These are phyloP conservation scores for Aspergillus cavernicola DNA, from an alignment of 495 filamentous ascomycete genomes.

Conservation along the genomic window DNA sequence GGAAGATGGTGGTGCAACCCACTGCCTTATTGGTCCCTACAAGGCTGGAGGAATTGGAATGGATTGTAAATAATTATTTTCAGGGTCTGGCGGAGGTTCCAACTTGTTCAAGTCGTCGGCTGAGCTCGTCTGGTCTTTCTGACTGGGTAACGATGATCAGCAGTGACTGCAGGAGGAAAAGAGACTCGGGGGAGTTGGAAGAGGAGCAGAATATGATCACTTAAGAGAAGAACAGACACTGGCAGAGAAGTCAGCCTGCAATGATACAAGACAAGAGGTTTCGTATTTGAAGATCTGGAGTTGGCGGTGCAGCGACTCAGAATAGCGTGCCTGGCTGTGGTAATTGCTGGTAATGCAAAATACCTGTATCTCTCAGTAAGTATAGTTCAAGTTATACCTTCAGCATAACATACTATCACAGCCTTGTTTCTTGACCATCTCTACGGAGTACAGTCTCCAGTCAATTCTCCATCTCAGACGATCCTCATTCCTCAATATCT, in stretches of 20 bases:
- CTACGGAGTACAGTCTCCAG: neutral
- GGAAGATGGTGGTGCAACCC: conserved; percentile 19
- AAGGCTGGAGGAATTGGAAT: conserved; percentile 15
- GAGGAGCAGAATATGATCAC: neutral
- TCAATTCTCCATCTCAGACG: neutral
- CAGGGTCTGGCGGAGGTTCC: conserved; percentile 10
- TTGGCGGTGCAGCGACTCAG: conserved; percentile 10
- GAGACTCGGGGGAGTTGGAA: neutral
- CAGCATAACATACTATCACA: no score
- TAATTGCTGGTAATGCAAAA: neutral
- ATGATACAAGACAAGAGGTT: conserved; percentile 16
- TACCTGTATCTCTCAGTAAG: no score
- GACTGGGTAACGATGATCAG: conserved; percentile 5
- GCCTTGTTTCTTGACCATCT: no score
- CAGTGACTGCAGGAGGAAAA: conserved; percentile 7
- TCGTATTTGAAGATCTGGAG: conserved; percentile 20
- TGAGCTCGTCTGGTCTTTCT: no score
- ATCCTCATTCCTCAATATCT: no score
- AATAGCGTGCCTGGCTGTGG: conserved; percentile 13
- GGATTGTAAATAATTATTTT: conserved; percentile 8
- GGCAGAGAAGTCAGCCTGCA: conserved; percentile 8
- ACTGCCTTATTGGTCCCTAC: conserved; percentile 23
- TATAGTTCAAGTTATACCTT: no score
- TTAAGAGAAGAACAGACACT: conserved; percentile 7
- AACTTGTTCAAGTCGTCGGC: no score